Evolutionary conservation across 345 rosid species (phyloP), one percentile per base, ranked within the genome.

Genomic region (Sonneratia alba): DNA sequence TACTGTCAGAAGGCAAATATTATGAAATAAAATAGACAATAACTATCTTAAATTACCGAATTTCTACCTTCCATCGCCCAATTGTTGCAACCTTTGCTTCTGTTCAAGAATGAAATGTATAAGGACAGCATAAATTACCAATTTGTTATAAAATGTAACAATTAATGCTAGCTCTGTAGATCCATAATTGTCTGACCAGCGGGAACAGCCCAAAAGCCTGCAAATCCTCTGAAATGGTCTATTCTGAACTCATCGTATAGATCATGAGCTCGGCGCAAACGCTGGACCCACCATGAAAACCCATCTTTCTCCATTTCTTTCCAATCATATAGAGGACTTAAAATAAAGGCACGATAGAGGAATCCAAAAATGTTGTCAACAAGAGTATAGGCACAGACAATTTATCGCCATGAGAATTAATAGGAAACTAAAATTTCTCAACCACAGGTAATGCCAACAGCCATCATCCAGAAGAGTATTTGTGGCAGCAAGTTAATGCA

Each of bases 181-280:
- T 74, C 70, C 69, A 72, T 72, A 53, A 70, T 57, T 55, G 11
- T 76, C 89, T 85, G 78, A 94, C 98, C 97, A 69, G 96, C 86
- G 73, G 89, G 85, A 69, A 91, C 91, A 56, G 97, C 95, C 98
- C 98, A 94, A 82, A 75, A 94, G 57, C 98, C 98, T 73, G 97
- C 88, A 83, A 94, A 90, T 78, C 96, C 98, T 88, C 97, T 87
- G 82, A 94, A 94, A 78, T 91, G 98, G 73, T 94, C 98, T 53
- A 94, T 94, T 72, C 97, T 86, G 83, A 88, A 91, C 84, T 94
- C 97, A 67, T 85, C 92, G 75, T 85, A 91, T 27, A 94, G 83
- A 86, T 87, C 81, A 36, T 82, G 85, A 66, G 99, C 97, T 64
- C 92, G 89, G 75, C 63, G 77, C 49, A 94, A 48, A 74, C 97